These are phyloP conservation scores for Pseudogymnoascus verrucosus DNA, from an alignment of 2,329 filamentous ascomycete genomes.

Conservation along the genomic window DNA sequence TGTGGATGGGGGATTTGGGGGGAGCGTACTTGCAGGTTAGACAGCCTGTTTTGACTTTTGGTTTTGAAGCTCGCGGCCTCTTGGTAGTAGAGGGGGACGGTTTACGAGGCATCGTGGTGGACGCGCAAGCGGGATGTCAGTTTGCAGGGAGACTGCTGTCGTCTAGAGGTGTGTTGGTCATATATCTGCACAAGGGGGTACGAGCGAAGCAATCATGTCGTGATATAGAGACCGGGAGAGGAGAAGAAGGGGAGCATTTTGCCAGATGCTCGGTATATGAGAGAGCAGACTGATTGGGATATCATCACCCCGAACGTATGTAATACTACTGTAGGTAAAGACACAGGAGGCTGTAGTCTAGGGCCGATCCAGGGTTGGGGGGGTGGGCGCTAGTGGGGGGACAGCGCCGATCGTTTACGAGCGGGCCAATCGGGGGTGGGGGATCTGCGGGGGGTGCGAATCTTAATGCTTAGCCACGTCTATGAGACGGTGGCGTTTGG, in stretches of 20 bases:
- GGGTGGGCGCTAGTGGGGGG: not conserved
- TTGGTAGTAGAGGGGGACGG: conserved; percentile 12
- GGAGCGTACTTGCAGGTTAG: conserved; percentile 57
- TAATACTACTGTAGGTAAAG: too few species aligned
- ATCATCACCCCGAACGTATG: not conserved
- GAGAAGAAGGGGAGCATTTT: not conserved
- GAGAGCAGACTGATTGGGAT: not conserved
- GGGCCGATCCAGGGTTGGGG: not conserved
- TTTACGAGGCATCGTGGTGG: not conserved
- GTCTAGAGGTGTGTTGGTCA: not conserved
- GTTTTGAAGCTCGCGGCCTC: conserved; percentile 22
- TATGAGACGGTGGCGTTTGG: not conserved
- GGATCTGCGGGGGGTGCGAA: not conserved
- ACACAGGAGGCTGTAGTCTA: not conserved
- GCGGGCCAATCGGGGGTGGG: not conserved
- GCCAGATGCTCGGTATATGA: not conserved
- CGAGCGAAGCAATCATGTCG: not conserved
- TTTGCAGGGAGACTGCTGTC: not conserved
- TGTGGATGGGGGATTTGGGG: not conserved
- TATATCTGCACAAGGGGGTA: not conserved
- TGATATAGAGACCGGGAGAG: not conserved
- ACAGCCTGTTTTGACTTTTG: conserved; percentile 60
- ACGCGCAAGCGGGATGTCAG: not conserved
- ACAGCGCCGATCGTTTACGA: conserved; percentile 1
- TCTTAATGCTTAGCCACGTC: not conserved